Base-by-base conservation (phyloP, 495 filamentous ascomycete genomes). In the Xylaria sp. region DNA sequence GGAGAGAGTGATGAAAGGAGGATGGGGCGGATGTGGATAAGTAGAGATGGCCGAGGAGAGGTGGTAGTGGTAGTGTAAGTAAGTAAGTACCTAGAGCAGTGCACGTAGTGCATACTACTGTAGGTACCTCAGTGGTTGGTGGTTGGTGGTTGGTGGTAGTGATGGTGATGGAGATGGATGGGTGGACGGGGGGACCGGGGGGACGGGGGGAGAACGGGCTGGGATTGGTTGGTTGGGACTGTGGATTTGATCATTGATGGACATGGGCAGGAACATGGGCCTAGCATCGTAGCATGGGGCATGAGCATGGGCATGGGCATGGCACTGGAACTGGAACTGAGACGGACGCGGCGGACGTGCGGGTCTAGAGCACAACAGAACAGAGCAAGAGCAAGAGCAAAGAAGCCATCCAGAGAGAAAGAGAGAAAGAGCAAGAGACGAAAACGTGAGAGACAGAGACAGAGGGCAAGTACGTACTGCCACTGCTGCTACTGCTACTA, bases 1-100 rank as follows among this genome's bases (percentile, higher is more conserved):
- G n/a, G n/a, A 80, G 67, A 71, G 73, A 71, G 62, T 66, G 59
- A 41, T 66, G 62, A 66, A 66, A 52, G 72, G 69, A 71, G 71
- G 67, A 75, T 48, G 50, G 68, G 66, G 61, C 43, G 55, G 61
- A 40, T 33, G 50, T 53, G 67, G 33, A 53, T 41, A 46, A 53
- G 40, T 41, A 55, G 24, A 55, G 52, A 55, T 55, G 52, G 52
- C 52, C 26, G 65, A 58, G 55, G 66, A 58, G 71, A 61, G 68
- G 69, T 26, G 21, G 52, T 31, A 14, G 52, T 5, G 46, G 46
- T 50, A 2, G 44, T 15, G 44, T 46, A 46, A 15, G 44, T 46
- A 14, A 15, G 44, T 46, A n/a, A n/a, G n/a, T n/a, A n/a, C n/a
- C n/a, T n/a, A n/a, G n/a, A n/a, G n/a, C n/a, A n/a, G n/a, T n/a